Evolutionary conservation across 2,329 filamentous ascomycete species (phyloP).

Genomic region (Aspergillus sp.): DNA sequence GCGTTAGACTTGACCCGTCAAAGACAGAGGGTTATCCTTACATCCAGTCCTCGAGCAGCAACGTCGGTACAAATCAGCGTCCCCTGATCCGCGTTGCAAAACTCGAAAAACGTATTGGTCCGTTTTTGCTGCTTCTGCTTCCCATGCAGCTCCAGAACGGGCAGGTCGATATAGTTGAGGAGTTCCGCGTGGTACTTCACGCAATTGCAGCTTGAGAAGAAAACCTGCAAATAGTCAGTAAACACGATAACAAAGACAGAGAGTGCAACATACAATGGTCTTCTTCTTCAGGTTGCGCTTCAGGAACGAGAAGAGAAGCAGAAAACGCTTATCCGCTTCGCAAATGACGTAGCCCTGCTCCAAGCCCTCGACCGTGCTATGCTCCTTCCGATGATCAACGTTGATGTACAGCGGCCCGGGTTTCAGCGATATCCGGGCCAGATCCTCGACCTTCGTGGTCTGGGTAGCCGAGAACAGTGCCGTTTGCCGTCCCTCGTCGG

Average conservation of each 20-base stretch:
- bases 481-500: constrained; percentile 77
- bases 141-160: constrained; percentile 75
- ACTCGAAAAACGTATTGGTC: constrained; percentile 98
- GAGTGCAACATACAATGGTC: constrained; percentile 54
- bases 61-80: constrained; percentile 95
- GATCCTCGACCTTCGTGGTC: constrained; percentile 95
- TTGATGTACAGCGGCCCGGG: constrained; percentile 94
- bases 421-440: constrained; percentile 85
- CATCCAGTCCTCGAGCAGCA: constrained; percentile 84
- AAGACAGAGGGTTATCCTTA: constrained; percentile 30
- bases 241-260: too few relatives aligned
- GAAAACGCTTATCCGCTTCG: constrained; percentile 86
- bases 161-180: constrained; percentile 94
- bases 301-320: constrained; percentile 87
- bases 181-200: constrained; percentile 95
- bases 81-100: constrained; percentile 73
- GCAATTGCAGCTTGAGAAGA: constrained; percentile 84
- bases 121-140: constrained; percentile 99
- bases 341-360: constrained; percentile 95
- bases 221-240: constrained; percentile 51
- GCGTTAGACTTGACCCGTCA: constrained; percentile 9
- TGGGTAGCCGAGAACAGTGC: constrained; percentile 99
- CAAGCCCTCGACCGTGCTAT: constrained; percentile 83
- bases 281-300: constrained; percentile 92
- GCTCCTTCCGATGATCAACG: constrained; percentile 80